These are phyloP conservation scores for Pseudopithomyces maydicus DNA, from an alignment of 2,329 filamentous ascomycete genomes.

Conservation along the genomic window DNA sequence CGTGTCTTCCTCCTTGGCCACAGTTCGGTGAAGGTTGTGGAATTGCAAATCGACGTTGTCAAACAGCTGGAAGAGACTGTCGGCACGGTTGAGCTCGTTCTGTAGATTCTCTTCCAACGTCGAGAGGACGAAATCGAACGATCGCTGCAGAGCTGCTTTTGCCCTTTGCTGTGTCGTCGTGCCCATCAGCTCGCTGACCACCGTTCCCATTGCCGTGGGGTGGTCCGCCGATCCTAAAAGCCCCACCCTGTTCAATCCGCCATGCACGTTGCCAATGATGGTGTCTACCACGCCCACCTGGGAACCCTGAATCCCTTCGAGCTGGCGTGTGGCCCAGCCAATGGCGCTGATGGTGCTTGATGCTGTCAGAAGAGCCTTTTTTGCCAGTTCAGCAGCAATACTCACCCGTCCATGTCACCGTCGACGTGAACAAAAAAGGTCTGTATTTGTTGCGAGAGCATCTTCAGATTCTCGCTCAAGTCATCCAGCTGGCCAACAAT, in stretches of 20 bases:
- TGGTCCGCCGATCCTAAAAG: constrained; percentile 45
- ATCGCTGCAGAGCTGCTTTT: constrained; percentile 78
- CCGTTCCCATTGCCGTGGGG: constrained; percentile 70
- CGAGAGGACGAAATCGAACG: constrained; percentile 84
- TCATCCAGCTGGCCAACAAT: constrained; percentile 87
- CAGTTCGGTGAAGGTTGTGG: constrained; percentile 81
- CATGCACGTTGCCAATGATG: constrained; percentile 85
- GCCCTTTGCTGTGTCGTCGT: constrained; percentile 81
- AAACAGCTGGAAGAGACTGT: constrained; percentile 85
- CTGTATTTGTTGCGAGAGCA: constrained; percentile 81
- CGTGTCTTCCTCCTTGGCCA: constrained; percentile 79
- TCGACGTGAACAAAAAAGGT: constrained; percentile 94
- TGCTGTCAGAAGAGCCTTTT: constrained; percentile 16
- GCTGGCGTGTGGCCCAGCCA: constrained; percentile 91
- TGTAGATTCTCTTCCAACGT: constrained; percentile 90
- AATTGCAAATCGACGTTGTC: constrained; percentile 91
- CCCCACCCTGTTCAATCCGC: constrained; percentile 68
- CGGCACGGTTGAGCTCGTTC: constrained; percentile 79
- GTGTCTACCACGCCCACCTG: constrained; percentile 65
- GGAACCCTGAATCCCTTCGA: constrained; percentile 56
- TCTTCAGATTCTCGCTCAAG: constrained; percentile 83
- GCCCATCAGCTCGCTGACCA: constrained; percentile 77
- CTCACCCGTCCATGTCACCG: constrained; percentile 82
- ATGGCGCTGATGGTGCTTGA: constrained; percentile 85
- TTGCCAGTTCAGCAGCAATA: constrained; percentile 14